Conservation (phyloP, 495 filamentous ascomycete species). For the Astrothelium subdiscretum region DNA sequence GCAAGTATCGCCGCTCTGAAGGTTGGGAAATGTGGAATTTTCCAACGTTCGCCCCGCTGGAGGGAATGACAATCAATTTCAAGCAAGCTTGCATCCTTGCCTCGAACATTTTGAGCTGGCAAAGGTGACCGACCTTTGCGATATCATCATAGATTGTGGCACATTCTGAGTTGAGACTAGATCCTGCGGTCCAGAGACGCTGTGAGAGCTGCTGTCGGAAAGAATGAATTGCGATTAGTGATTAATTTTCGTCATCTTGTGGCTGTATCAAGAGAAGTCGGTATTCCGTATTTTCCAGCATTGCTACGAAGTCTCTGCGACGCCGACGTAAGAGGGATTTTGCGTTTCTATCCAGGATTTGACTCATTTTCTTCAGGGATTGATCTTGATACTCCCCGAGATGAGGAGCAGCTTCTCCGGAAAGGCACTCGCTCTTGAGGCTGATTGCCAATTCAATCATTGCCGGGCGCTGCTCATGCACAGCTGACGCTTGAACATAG, state of each 20-base stretch:
- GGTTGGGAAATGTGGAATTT: not conserved
- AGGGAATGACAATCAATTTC: not conserved
- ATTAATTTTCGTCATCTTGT: not conserved
- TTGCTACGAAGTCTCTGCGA: not conserved
- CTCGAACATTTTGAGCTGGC: not conserved
- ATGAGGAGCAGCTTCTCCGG: not conserved
- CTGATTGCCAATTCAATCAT: slow-evolving; percentile 2
- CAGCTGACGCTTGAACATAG: not conserved
- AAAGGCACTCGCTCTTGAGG: slow-evolving; percentile 1
- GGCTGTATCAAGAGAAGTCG: not conserved
- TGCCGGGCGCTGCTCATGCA: not conserved
- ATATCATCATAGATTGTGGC: not conserved
- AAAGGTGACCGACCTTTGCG: not conserved
- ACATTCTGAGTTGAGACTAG: not conserved
- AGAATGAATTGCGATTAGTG: not conserved
- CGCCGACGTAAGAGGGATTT: not conserved
- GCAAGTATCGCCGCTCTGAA: not conserved
- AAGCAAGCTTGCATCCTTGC: not conserved
- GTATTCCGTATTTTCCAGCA: not conserved
- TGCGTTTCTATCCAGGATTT: not conserved
- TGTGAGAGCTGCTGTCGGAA: not conserved
- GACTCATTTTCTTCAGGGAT: not conserved
- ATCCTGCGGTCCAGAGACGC: not conserved
- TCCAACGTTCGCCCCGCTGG: not conserved
- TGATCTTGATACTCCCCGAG: not conserved